Conservation (phyloP, 768 basidiomycete species). For the Russula foetens region DNA sequence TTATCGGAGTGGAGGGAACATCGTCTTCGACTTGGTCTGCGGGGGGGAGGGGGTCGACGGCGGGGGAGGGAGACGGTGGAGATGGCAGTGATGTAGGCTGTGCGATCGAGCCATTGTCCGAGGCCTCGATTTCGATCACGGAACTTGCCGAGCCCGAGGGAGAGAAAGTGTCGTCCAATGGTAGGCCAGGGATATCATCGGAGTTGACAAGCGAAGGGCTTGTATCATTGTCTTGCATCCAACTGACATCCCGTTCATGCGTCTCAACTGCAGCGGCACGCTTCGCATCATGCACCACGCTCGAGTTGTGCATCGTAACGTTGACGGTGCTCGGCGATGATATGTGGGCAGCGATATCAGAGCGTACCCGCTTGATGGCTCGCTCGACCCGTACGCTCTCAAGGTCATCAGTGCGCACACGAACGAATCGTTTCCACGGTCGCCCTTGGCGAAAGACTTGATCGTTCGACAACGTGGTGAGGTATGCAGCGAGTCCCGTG, state of each 20-base stretch:
- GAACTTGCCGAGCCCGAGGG: constrained; percentile 16
- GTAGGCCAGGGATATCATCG: neutral
- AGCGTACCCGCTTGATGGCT: constrained; percentile 80
- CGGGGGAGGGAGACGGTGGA: neutral
- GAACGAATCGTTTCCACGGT: constrained; percentile 80
- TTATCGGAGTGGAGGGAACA: constrained; percentile 20
- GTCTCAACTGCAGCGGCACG: constrained; percentile 13
- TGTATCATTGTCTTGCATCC: constrained; percentile 2
- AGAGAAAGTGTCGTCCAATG: constrained; percentile 19
- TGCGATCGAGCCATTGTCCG: constrained; percentile 8
- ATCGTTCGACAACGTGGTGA: constrained; percentile 71
- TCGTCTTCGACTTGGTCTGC: constrained; percentile 12
- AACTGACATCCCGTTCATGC: constrained; percentile 6
- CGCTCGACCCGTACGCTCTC: constrained; percentile 82
- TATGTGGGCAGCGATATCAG: constrained; percentile 72
- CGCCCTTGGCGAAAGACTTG: constrained; percentile 51
- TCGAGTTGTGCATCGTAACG: constrained; percentile 16
- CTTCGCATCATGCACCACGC: constrained; percentile 5
- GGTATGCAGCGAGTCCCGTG: constrained; percentile 63
- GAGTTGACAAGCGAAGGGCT: constrained; percentile 15
- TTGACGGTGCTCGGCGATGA: constrained; percentile 27
- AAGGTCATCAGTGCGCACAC: constrained; percentile 79
- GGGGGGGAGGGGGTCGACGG: neutral
- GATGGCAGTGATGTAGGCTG: too few species aligned
- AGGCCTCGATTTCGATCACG: constrained; percentile 14